Base-by-base conservation (phyloP, 371 early-diverging fungal genomes). In the Lichtheimia ornata region DNA sequence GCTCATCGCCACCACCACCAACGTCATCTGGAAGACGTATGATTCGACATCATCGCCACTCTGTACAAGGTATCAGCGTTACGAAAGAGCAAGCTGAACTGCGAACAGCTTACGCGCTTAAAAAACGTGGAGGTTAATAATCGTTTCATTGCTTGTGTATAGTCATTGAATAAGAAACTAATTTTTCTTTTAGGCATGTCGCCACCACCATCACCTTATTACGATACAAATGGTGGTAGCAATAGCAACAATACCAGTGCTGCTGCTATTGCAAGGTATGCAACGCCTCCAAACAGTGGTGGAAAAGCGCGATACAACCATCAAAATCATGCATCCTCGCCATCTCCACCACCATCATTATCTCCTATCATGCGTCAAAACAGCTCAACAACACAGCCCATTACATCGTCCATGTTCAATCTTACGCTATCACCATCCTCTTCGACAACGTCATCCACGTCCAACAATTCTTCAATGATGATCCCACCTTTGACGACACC, bases 1-100 rank as follows among this genome's bases (percentile, higher is more conserved):
- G 9, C 2, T 15, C 18, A 3, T 54, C 54, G 4, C 9, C 17
- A 45, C 14, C 42, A 43, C 30, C 52, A 24, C 13, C 52, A 14
- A 14, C 52, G 3, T 41, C 41, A 30, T 15, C 55, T 20, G 6
- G 4, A 17, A 4, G 18, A 5, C 30, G 43, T 11, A 61, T 56
- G 50, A 56, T 70, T 51, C 70, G 81, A 30, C 75, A 65, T 13
- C 71, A 72, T 50, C 75, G 81, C 40, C 77, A 80, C 56, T 80
- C 81, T 0, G 77, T 80, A 7, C 81, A 80, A 56, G 81, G 81
- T 30, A 77, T 77, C 5, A 70, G 67, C 35, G 76, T 73, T 18
- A 69, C 81, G 35, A 74, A 74, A 54, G 80, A 80, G 50, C 73
- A 80, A 53, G 62, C 65, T 2, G 74, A 79, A 35, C 47, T 74